Evolutionary conservation across 805 yeast species (phyloP).

Genomic region (Pichia phayaonensis): DNA sequence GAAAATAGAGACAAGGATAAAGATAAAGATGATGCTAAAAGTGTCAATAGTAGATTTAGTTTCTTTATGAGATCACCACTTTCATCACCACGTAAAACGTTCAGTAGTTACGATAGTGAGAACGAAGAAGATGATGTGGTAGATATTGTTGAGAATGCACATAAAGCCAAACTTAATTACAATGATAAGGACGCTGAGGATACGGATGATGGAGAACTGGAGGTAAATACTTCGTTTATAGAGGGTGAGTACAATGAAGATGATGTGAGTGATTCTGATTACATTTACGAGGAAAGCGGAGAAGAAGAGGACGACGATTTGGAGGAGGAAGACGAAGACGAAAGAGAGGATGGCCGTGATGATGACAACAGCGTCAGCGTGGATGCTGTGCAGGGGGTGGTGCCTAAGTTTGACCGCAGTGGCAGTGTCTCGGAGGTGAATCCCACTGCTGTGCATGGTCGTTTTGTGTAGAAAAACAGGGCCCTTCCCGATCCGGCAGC

Average conservation of each 20-base stretch:
- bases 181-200: neutral
- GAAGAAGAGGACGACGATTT: conserved; percentile 16
- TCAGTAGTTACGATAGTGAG: neutral
- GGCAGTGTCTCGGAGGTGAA: neutral
- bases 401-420: neutral
- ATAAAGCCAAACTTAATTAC: too few relatives aligned
- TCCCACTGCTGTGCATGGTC: neutral
- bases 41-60: conserved; percentile 5
- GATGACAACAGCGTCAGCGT: too few relatives aligned
- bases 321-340: conserved; percentile 9
- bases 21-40: conserved; percentile 3
- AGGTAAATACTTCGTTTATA: conserved; percentile 1
- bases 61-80: conserved; percentile 7
- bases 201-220: neutral
- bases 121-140: neutral
- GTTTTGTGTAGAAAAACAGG: neutral
- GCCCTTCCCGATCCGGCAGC: neutral
- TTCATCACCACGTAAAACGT: conserved; percentile 1
- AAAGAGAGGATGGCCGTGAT: too few relatives aligned
- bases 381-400: neutral
- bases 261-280: conserved; percentile 8
- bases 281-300: conserved; percentile 10
- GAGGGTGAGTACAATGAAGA: conserved; percentile 24
- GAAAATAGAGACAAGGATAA: neutral
- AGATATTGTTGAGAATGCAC: neutral